phyloP scores from a whole-genome alignment of 192 early-diverging fungal genomes.

The Backusella tuberculispora region DNA sequence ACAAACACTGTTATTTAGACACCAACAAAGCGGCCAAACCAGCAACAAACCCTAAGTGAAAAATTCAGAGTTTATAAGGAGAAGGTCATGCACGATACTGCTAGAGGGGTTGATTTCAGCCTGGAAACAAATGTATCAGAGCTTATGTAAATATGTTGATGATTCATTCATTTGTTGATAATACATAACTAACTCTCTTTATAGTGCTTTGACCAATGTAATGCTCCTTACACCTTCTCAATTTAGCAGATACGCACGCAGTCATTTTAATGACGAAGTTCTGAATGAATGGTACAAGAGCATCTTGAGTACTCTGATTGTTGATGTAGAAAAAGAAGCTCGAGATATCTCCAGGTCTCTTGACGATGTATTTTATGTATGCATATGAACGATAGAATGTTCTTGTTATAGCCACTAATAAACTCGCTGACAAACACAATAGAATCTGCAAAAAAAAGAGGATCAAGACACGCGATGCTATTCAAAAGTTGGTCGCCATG shows the following conservation, averaged over 20 bases:
- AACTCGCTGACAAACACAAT: slow-evolving; percentile 3
- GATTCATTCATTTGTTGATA: background rate
- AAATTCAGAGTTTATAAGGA: background rate
- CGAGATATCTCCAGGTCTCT: slow-evolving; percentile 16
- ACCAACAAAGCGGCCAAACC: background rate
- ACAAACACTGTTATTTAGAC: background rate
- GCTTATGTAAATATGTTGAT: background rate
- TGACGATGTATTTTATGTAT: slow-evolving; percentile 14
- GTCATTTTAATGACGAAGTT: background rate
- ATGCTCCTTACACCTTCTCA: background rate
- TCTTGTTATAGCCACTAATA: slow-evolving; percentile 20
- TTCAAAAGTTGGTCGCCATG: slow-evolving; percentile 17
- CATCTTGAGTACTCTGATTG: slow-evolving; percentile 1
- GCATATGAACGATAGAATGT: slow-evolving; percentile 1
- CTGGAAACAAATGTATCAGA: background rate
- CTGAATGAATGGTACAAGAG: slow-evolving; percentile 10
- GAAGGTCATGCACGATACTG: background rate
- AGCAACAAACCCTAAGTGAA: background rate
- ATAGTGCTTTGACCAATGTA: background rate
- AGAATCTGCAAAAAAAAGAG: slow-evolving; percentile 12
- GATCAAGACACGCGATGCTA: slow-evolving; percentile 5
- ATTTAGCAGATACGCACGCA: background rate
- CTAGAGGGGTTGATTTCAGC: background rate
- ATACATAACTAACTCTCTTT: background rate
- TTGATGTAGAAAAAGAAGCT: slow-evolving; percentile 14